Evolutionary conservation across 805 yeast species (phyloP).

Genomic region (Cyberlindnera mrakii): DNA sequence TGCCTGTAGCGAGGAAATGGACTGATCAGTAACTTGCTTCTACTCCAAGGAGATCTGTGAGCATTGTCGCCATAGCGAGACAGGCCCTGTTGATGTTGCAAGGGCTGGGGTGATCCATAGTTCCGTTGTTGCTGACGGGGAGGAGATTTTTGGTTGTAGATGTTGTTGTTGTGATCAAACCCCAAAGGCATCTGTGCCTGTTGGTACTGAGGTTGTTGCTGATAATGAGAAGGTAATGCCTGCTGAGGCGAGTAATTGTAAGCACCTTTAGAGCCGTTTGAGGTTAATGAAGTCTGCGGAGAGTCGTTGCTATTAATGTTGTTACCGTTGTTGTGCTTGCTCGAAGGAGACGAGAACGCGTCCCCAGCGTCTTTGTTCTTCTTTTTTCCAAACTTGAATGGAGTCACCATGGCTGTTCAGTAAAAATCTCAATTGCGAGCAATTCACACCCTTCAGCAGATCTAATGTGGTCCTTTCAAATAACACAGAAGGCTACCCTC

Average conservation of each 20-base stretch:
- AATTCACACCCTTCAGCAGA: no score
- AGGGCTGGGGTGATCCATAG: slow-evolving; percentile 11
- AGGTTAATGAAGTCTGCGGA: slow-evolving; percentile 22
- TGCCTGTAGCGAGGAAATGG: slow-evolving; percentile 97
- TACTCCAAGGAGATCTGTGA: slow-evolving; percentile 53
- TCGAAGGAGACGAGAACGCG: slow-evolving; percentile 14
- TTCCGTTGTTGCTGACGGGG: slow-evolving; percentile 13
- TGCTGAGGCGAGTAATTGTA: slow-evolving; percentile 10
- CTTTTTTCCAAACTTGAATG: slow-evolving; percentile 52
- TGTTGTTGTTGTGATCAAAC: slow-evolving; percentile 21
- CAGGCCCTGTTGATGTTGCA: slow-evolving; percentile 17
- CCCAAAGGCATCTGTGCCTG: slow-evolving; percentile 4
- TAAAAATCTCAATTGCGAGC: no score
- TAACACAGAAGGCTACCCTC: no score
- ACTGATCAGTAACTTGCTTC: slow-evolving; percentile 57
- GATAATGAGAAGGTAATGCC: background rate
- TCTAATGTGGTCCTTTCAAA: no score
- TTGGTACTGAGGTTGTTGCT: background rate
- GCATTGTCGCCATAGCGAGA: slow-evolving; percentile 13
- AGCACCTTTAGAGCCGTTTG: slow-evolving; percentile 13
- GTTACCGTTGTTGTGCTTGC: slow-evolving; percentile 3
- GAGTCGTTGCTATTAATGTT: slow-evolving; percentile 11
- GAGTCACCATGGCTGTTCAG: slow-evolving; percentile 26
- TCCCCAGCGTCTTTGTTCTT: slow-evolving; percentile 28
- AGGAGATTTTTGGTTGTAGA: slow-evolving; percentile 19